These are phyloP conservation scores for Suhomyces emberorum DNA, from an alignment of 805 yeast genomes.

Conservation along the genomic window DNA sequence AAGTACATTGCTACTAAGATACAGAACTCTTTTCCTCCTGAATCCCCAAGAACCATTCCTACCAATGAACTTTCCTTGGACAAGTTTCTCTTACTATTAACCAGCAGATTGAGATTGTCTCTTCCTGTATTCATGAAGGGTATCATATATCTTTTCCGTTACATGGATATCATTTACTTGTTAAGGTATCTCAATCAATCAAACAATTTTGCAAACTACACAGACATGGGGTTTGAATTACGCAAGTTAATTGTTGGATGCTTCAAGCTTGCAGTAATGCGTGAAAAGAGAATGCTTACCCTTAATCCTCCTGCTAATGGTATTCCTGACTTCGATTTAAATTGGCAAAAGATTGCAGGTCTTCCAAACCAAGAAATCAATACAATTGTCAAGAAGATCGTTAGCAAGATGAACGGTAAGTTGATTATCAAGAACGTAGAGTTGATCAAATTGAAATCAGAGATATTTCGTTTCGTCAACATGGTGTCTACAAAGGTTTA, in stretches of 20 bases:
- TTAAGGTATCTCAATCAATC: slow-evolving; percentile 44
- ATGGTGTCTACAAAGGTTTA: slow-evolving; percentile 34
- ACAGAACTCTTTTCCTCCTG: slow-evolving; percentile 43
- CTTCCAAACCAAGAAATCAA: slow-evolving; percentile 34
- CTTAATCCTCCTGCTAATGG: background rate
- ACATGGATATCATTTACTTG: slow-evolving; percentile 45
- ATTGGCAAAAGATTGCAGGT: slow-evolving; percentile 39
- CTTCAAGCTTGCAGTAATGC: slow-evolving; percentile 34
- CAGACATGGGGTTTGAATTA: slow-evolving; percentile 42
- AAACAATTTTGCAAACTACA: slow-evolving; percentile 42
- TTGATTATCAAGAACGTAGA: slow-evolving; percentile 36
- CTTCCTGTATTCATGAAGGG: slow-evolving; percentile 39
- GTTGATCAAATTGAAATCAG: slow-evolving; percentile 34
- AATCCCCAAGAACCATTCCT: slow-evolving; percentile 21
- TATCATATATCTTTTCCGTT: slow-evolving; percentile 40
- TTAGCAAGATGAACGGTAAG: slow-evolving; percentile 40
- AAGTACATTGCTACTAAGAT: slow-evolving; percentile 43
- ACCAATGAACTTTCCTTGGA: slow-evolving; percentile 37
- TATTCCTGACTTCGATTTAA: slow-evolving; percentile 10
- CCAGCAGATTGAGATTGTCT: slow-evolving; percentile 34
- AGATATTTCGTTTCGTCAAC: slow-evolving; percentile 40
- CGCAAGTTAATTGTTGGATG: slow-evolving; percentile 42
- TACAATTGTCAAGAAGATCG: slow-evolving; percentile 32
- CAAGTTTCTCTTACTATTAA: slow-evolving; percentile 35
- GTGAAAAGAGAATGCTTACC: slow-evolving; percentile 19